Evolutionary conservation across 2,329 filamentous ascomycete genomes (phyloP).

Genomic region (Stenocarpella maydis): DNA sequence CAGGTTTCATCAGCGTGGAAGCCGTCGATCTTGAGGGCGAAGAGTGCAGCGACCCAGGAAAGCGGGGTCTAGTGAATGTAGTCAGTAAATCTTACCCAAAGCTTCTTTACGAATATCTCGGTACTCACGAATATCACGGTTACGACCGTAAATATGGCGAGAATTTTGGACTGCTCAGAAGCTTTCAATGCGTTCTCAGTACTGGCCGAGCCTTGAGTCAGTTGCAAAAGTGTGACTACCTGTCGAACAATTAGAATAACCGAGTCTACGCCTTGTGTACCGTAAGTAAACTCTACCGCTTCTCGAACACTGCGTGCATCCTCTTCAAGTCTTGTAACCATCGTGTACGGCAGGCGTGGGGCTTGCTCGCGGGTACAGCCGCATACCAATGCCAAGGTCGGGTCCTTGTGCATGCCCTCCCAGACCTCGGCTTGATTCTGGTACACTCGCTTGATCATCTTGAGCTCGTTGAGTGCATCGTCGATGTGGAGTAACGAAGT

Average conservation of each 20-base stretch:
- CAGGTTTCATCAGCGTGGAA: constrained; percentile 9
- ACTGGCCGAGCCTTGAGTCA: constrained; percentile 11
- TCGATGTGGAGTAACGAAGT: not conserved
- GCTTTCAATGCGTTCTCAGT: constrained; percentile 7
- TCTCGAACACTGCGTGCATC: constrained; percentile 5
- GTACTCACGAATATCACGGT: not conserved
- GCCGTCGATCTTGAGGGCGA: not conserved
- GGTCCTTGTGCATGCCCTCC: not conserved
- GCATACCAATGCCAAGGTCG: not conserved
- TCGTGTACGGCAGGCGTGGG: not conserved
- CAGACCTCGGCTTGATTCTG: constrained; percentile 1
- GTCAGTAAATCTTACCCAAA: too few species aligned
- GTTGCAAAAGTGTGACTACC: not conserved
- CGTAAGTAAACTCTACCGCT: not conserved
- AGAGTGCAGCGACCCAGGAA: not conserved
- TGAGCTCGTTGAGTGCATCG: not conserved
- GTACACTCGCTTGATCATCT: constrained; percentile 11
- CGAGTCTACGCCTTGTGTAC: not conserved
- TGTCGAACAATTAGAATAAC: not conserved
- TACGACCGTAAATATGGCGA: constrained; percentile 5
- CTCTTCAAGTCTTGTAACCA: not conserved
- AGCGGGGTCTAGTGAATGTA: not conserved
- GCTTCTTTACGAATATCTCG: too few species aligned
- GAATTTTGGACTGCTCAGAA: constrained; percentile 17
- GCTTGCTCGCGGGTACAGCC: not conserved